A percentile compares a stretch with the other conserved stretches of the same genome.
phyloP scores from a whole-genome alignment of 352 stramenopile species.

The Pythium catenulatum region DNA sequence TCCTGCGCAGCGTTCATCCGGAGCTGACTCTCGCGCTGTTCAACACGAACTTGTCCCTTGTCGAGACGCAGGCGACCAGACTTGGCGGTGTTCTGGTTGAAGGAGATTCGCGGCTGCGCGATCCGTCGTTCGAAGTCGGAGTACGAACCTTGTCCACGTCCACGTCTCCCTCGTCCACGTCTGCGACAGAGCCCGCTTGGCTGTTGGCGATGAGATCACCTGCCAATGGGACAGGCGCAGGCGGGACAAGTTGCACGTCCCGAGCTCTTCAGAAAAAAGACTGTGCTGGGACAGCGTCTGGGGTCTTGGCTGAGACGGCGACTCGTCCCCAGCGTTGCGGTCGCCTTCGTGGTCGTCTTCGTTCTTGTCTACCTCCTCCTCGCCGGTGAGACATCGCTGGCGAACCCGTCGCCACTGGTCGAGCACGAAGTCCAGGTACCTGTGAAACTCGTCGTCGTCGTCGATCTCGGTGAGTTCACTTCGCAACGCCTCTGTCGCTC shows the following conservation, averaged over 20 bases:
- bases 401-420: not conserved
- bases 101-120: not conserved
- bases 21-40: not conserved
- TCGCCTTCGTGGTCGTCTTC: too few species aligned
- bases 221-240: not conserved
- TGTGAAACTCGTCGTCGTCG: not conserved
- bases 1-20: not conserved
- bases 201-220: not conserved
- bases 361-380: too few species aligned
- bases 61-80: not conserved
- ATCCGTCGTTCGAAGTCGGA: conserved; percentile 14
- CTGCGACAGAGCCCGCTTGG: too few species aligned
- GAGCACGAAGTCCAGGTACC: not conserved
- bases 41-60: not conserved
- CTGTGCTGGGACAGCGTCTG: too few species aligned
- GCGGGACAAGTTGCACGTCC: not conserved
- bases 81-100: conserved; percentile 1
- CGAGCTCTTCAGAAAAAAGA: not conserved
- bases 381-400: not conserved
- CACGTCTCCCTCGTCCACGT: too few species aligned
- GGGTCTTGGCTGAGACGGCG: too few species aligned
- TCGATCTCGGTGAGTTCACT: not conserved
- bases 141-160: not conserved
- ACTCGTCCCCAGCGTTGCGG: too few species aligned
- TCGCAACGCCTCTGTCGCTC: not conserved